phyloP scores from a whole-genome alignment of 495 filamentous ascomycete genomes.

The Penicillium robsamsonii region DNA sequence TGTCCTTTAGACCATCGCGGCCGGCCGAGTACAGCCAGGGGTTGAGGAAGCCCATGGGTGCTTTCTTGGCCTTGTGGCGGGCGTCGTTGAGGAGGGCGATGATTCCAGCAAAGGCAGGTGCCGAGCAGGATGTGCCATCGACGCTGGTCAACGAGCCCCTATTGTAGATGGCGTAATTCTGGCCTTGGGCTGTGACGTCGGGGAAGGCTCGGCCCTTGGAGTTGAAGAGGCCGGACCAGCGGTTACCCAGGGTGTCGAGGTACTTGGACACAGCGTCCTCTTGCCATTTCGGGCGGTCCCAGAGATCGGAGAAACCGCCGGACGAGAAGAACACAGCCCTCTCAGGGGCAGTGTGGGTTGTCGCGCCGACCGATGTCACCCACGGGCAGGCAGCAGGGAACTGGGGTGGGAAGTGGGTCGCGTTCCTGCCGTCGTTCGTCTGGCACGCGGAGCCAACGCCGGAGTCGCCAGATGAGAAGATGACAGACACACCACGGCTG shows the following conservation, averaged over 20 bases:
- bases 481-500: conserved; percentile 68
- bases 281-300: conserved; percentile 61
- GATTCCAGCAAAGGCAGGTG: conserved; percentile 62
- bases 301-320: conserved; percentile 69
- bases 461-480: conserved; percentile 71
- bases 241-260: conserved; percentile 47
- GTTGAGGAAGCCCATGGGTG: conserved; percentile 69
- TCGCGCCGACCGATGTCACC: conserved; percentile 72
- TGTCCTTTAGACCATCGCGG: conserved; percentile 58
- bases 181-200: conserved; percentile 65
- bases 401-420: conserved; percentile 61
- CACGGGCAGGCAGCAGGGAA: conserved; percentile 75
- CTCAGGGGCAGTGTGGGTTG: conserved; percentile 56
- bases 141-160: conserved; percentile 49
- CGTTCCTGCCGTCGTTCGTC: conserved; percentile 66
- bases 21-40: conserved; percentile 65
- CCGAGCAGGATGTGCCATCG: conserved; percentile 64
- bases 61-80: conserved; percentile 51
- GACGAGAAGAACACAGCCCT: conserved; percentile 54
- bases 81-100: conserved; percentile 69
- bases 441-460: conserved; percentile 66
- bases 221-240: conserved; percentile 56
- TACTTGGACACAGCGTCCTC: conserved; percentile 55
- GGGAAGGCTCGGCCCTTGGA: conserved; percentile 66
- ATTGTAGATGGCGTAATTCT: conserved; percentile 52